Percentiles rank a stretch among this genome's conserved stretches.
phyloP scores from a whole-genome alignment of 2,329 filamentous ascomycete genomes.

The Fusarium brachygibbosum region DNA sequence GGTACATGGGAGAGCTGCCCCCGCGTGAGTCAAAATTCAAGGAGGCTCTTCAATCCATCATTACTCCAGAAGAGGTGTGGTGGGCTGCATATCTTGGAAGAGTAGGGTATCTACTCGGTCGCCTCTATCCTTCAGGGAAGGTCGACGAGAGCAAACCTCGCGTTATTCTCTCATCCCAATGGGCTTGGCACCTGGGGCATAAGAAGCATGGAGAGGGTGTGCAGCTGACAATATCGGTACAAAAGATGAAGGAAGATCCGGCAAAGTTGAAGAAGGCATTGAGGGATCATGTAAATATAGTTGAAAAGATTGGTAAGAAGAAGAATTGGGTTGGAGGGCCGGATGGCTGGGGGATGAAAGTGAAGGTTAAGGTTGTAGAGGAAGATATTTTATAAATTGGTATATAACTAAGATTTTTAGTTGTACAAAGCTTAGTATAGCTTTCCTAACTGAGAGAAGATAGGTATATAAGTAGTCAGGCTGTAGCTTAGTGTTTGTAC shows the following conservation, averaged over 20 bases:
- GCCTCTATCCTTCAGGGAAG: conserved; percentile 19
- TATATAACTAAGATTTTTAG: no score
- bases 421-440: no score
- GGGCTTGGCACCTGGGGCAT: conserved; percentile 22
- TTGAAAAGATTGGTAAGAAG: conserved; percentile 31
- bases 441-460: no score
- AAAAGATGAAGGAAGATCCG: conserved; percentile 26
- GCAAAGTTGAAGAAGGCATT: conserved; percentile 26
- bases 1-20: conserved; percentile 32
- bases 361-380: conserved; percentile 23
- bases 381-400: conserved; percentile 11
- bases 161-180: conserved; percentile 26
- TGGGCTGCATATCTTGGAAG: conserved; percentile 31
- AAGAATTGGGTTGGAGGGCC: conserved; percentile 32
- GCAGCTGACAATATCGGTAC: conserved; percentile 20
- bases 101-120: conserved; percentile 24
- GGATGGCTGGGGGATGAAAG: conserved; percentile 31
- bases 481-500: no score
- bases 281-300: conserved; percentile 23
- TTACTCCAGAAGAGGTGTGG: conserved; percentile 32
- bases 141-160: conserved; percentile 29
- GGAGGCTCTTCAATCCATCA: conserved; percentile 18
- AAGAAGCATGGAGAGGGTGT: conserved; percentile 22
- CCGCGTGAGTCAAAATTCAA: conserved; percentile 23
- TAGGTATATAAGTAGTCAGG: no score